A percentile compares a stretch with the other conserved stretches of the same genome.
phyloP scores from a whole-genome alignment of 148 eudicot species.

The Cornus suecica region DNA sequence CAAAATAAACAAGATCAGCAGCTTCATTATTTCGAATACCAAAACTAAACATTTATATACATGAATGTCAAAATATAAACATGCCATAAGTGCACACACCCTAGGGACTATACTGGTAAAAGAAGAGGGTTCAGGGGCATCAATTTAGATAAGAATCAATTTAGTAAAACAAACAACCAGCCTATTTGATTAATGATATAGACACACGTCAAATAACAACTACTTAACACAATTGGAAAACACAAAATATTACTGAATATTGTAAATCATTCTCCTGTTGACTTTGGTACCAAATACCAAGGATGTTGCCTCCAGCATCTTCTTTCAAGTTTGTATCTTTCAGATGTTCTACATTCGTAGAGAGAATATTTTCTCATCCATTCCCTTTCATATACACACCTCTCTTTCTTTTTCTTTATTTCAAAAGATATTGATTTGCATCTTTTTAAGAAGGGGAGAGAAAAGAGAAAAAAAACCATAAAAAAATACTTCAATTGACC shows the following conservation, averaged over 20 bases:
- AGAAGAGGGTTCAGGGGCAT: background rate
- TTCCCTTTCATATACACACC: too few relatives aligned
- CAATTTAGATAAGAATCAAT: background rate
- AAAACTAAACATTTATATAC: background rate
- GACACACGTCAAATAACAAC: too few relatives aligned
- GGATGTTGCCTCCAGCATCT: background rate
- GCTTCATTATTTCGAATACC: background rate
- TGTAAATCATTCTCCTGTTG: background rate
- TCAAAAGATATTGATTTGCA: too few relatives aligned
- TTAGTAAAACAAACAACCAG: background rate
- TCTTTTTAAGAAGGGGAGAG: too few relatives aligned
- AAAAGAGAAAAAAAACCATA: too few relatives aligned
- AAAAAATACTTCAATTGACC: too few relatives aligned
- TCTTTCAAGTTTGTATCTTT: background rate
- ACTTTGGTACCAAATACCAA: background rate
- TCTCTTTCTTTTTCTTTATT: too few relatives aligned
- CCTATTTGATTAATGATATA: background rate
- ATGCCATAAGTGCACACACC: background rate
- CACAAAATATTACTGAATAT: too few relatives aligned
- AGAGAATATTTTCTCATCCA: too few relatives aligned
- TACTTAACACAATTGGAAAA: background rate
- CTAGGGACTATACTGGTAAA: background rate
- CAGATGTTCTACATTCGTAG: too few relatives aligned
- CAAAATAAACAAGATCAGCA: background rate
- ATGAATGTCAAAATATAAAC: too few relatives aligned